A percentile compares a stretch with the other conserved stretches of the same genome.
Evolutionary conservation across 495 filamentous ascomycete genomes (phyloP).

Genomic region (Penicillium ochrochloron): DNA sequence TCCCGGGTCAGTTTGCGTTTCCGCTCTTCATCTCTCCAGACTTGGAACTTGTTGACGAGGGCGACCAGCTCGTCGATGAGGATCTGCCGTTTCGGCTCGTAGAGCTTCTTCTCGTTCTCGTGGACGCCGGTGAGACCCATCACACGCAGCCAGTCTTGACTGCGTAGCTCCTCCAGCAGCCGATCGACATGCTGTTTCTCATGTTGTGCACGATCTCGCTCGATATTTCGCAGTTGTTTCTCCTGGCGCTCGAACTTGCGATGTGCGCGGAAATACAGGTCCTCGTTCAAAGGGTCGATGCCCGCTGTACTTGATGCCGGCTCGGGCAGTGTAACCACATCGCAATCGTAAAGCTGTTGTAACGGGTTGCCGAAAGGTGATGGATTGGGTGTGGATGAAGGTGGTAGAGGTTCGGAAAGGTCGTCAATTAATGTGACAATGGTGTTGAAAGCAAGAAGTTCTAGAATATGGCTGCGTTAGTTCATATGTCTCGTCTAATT

Average conservation of each 20-base stretch:
- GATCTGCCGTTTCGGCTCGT: slow-evolving; percentile 81
- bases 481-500: slow-evolving; percentile 10
- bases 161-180: slow-evolving; percentile 81
- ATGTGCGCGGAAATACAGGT: slow-evolving; percentile 69
- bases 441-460: slow-evolving; percentile 52
- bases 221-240: slow-evolving; percentile 90
- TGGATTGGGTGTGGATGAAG: slow-evolving; percentile 25
- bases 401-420: slow-evolving; percentile 36
- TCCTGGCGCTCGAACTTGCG: slow-evolving; percentile 83
- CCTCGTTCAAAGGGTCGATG: slow-evolving; percentile 71
- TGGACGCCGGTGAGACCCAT: slow-evolving; percentile 92
- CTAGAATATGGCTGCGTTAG: slow-evolving; percentile 23
- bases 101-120: slow-evolving; percentile 79
- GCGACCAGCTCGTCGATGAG: slow-evolving; percentile 80
- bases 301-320: slow-evolving; percentile 7
- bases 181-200: slow-evolving; percentile 87
- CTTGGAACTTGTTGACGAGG: slow-evolving; percentile 82
- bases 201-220: slow-evolving; percentile 89
- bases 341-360: slow-evolving; percentile 41
- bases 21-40: slow-evolving; percentile 91
- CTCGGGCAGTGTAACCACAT: slow-evolving; percentile 36
- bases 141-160: slow-evolving; percentile 89
- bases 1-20: slow-evolving; percentile 72
- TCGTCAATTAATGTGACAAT: slow-evolving; percentile 52
- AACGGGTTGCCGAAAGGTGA: slow-evolving; percentile 49